Conservation (phyloP, 805 yeast genomes). For the Starmera dryadoides region DNA sequence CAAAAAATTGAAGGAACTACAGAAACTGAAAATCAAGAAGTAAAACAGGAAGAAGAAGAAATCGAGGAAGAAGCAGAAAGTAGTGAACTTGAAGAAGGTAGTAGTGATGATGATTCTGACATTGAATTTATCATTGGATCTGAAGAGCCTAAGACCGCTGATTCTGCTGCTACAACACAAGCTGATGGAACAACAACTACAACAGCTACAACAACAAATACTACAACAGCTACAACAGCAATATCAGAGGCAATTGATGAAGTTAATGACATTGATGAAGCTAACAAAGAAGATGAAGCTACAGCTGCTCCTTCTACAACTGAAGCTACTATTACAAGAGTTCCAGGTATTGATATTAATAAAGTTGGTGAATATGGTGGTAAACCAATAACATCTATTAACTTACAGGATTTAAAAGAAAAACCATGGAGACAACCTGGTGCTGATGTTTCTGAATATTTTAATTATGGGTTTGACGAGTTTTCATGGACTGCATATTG, state of each 20-base stretch:
- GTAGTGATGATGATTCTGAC: constrained; percentile 50
- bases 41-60: constrained; percentile 16
- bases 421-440: constrained; percentile 99
- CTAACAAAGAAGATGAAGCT: constrained; percentile 15
- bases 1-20: constrained; percentile 14
- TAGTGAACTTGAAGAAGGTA: constrained; percentile 41
- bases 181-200: constrained; percentile 13
- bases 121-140: constrained; percentile 76
- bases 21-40: constrained; percentile 10
- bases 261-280: constrained; percentile 26
- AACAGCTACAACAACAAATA: constrained; percentile 17
- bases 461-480: constrained; percentile 95
- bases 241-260: constrained; percentile 26
- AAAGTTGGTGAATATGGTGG: constrained; percentile 73
- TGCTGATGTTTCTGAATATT: constrained; percentile 89
- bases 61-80: constrained; percentile 34
- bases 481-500: constrained; percentile 93
- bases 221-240: constrained; percentile 20
- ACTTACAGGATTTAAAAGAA: constrained; percentile 74
- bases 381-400: constrained; percentile 72
- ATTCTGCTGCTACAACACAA: constrained; percentile 6
- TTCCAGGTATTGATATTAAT: constrained; percentile 56
- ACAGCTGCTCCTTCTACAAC: constrained; percentile 20
- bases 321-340: constrained; percentile 27
- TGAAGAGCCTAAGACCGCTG: constrained; percentile 19